Evolutionary conservation across 129 eudicot species (phyloP).

Genomic region (Chrysanthemum makinoi): DNA sequence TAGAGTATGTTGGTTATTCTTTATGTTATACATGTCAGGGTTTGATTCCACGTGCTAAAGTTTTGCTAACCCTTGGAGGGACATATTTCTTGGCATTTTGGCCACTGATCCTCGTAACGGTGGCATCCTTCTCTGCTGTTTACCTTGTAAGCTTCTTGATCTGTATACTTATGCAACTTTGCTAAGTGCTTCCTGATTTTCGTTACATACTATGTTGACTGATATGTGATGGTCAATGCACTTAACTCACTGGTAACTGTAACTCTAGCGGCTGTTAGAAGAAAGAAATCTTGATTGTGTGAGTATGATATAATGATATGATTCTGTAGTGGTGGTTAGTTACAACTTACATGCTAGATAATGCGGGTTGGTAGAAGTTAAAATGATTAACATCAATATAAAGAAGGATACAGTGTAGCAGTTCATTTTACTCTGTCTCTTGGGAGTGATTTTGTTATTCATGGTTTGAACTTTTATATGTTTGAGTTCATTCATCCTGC

Average conservation of each 20-base stretch:
- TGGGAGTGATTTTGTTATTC: too few species aligned
- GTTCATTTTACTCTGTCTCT: background rate
- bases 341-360: background rate
- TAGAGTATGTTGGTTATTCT: slow-evolving; percentile 8
- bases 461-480: too few species aligned
- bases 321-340: background rate
- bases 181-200: background rate
- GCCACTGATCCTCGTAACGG: slow-evolving; percentile 76
- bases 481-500: too few species aligned
- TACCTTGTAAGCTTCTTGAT: slow-evolving; percentile 61
- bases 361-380: slow-evolving; percentile 8
- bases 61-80: slow-evolving; percentile 86
- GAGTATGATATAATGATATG: background rate
- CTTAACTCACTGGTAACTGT: slow-evolving; percentile 1
- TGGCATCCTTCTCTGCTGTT: slow-evolving; percentile 64
- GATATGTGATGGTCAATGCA: slow-evolving; percentile 13
- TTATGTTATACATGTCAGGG: slow-evolving; percentile 51
- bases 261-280: background rate
- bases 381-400: background rate
- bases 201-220: slow-evolving; percentile 6
- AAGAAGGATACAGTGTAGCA: too few species aligned
- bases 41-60: slow-evolving; percentile 84
- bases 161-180: slow-evolving; percentile 1
- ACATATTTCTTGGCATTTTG: slow-evolving; percentile 83
- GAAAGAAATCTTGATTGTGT: background rate